Evolutionary conservation across 2,329 filamentous ascomycete species (phyloP).

Genomic region (Colletotrichum costaricense): DNA sequence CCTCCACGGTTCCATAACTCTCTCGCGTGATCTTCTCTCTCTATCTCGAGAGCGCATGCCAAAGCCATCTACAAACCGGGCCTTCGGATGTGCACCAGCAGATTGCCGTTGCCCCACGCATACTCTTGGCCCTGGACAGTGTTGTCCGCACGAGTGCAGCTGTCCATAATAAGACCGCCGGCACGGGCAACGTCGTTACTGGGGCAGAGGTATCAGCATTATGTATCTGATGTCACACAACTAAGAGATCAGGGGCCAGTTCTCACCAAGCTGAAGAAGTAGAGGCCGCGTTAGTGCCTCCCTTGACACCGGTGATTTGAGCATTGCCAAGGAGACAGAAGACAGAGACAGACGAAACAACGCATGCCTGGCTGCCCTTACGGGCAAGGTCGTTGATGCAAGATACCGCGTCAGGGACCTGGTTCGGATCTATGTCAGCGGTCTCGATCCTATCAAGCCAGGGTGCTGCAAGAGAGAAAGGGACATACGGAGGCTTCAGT

Average conservation of each 20-base stretch:
- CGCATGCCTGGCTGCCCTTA: not conserved
- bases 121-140: conserved; percentile 21
- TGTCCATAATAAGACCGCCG: conserved; percentile 28
- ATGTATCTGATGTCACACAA: too few species aligned
- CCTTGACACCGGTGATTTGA: conserved; percentile 1
- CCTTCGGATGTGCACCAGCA: conserved; percentile 12
- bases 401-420: conserved; percentile 27
- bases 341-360: not conserved
- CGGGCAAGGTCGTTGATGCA: conserved; percentile 32
- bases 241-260: not conserved
- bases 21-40: too few species aligned
- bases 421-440: not conserved
- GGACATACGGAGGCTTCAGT: conserved; percentile 17
- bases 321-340: conserved; percentile 21
- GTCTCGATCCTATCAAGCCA: too few species aligned
- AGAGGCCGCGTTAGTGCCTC: not conserved
- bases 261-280: conserved; percentile 27
- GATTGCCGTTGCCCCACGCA: conserved; percentile 16
- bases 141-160: conserved; percentile 32
- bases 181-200: conserved; percentile 34
- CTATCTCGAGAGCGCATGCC: too few species aligned
- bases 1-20: too few species aligned
- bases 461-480: too few species aligned
- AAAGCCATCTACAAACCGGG: too few species aligned
- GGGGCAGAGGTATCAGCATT: not conserved